phyloP scores from a whole-genome alignment of 108 stramenopile genomes.

The Nannochloropsis gaditana region DNA sequence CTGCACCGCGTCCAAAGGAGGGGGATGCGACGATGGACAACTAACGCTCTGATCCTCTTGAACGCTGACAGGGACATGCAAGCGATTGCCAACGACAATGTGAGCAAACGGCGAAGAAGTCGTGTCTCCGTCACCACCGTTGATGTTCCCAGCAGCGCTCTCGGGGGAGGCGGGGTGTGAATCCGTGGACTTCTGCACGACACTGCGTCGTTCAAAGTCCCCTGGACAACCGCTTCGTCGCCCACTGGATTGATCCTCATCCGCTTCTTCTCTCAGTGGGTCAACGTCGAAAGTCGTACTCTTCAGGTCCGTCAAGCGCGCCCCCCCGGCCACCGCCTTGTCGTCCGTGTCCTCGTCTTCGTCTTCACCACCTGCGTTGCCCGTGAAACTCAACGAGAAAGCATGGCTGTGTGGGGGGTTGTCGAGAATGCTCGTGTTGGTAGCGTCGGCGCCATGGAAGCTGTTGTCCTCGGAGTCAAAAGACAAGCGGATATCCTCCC shows the following conservation, averaged over 20 bases:
- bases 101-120: conserved; percentile 13
- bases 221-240: no score
- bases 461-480: conserved; percentile 1
- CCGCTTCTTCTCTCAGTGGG: not conserved
- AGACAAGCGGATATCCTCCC: not conserved
- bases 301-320: not conserved
- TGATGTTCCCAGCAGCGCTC: not conserved
- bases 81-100: conserved; percentile 10
- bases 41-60: no score
- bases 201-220: no score
- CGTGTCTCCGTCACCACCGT: not conserved
- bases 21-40: no score
- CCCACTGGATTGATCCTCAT: not conserved
- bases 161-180: no score
- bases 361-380: not conserved
- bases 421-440: not conserved
- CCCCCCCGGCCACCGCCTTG: not conserved
- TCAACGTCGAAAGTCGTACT: not conserved
- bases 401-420: not conserved
- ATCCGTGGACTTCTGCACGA: no score
- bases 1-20: no score
- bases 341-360: not conserved
- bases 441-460: not conserved
- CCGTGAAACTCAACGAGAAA: conserved; percentile 10
- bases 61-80: not conserved